phyloP scores from a whole-genome alignment of 345 rosid species.

The Hibiscus mutabilis region DNA sequence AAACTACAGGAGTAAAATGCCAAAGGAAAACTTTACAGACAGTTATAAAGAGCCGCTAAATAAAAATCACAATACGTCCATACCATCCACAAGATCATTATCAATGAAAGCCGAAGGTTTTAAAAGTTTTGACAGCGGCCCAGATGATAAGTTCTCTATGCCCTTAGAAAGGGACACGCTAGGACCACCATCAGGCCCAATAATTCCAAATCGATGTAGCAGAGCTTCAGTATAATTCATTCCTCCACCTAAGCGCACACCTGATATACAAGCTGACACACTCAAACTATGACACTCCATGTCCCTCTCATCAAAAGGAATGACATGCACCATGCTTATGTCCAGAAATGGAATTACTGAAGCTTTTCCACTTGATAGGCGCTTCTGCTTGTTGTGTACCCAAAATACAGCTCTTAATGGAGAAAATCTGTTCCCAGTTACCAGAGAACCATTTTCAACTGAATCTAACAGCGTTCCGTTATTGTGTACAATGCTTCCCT shows the following conservation, averaged over 20 bases:
- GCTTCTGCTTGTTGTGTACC: constrained; percentile 53
- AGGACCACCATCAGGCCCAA: constrained; percentile 93
- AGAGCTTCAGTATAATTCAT: constrained; percentile 86
- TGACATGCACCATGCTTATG: constrained; percentile 64
- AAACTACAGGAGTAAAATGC: neutral
- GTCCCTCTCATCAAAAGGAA: constrained; percentile 79
- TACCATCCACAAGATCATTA: constrained; percentile 47
- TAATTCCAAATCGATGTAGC: constrained; percentile 81
- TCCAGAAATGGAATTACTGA: constrained; percentile 58
- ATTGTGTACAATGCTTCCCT: constrained; percentile 34
- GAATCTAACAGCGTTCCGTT: constrained; percentile 20
- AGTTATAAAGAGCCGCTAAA: neutral
- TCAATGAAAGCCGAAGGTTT: constrained; percentile 47
- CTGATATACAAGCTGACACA: constrained; percentile 68
- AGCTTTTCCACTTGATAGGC: constrained; percentile 31
- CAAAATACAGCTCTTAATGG: constrained; percentile 82
- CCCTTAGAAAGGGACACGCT: constrained; percentile 81
- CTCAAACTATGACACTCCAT: constrained; percentile 79
- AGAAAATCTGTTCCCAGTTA: constrained; percentile 34
- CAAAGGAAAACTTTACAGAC: constrained; percentile 7
- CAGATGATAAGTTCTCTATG: constrained; percentile 63
- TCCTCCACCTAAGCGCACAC: constrained; percentile 93
- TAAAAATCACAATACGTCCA: constrained; percentile 9
- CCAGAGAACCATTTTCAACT: constrained; percentile 33
- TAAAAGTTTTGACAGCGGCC: constrained; percentile 81